Evolutionary conservation across 169 alveolate species (phyloP).

Genomic region (Amoebophrya sp.): DNA sequence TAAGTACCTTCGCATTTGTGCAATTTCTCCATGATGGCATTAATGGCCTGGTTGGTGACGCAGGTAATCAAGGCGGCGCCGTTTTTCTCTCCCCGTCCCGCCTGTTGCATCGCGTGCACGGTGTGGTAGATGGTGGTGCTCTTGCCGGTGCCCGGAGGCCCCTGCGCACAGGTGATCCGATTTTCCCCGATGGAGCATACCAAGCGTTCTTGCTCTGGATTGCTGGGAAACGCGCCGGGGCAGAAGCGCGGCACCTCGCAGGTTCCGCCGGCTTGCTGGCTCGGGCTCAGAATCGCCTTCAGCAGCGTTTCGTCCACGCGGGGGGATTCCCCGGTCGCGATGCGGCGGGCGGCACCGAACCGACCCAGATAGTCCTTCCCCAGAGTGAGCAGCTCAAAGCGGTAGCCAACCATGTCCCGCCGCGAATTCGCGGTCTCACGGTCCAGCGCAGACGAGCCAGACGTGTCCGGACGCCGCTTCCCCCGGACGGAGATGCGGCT

Average conservation of each 20-base stretch:
- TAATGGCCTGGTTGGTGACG: neutral
- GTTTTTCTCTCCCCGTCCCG: too few relatives aligned
- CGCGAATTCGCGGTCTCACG: neutral
- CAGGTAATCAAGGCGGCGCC: neutral
- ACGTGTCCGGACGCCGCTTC: neutral
- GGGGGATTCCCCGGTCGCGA: neutral
- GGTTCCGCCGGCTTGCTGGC: neutral
- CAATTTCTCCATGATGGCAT: neutral
- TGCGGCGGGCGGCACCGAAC: neutral
- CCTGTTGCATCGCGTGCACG: neutral
- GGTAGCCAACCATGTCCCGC: neutral
- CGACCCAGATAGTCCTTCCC: conserved; percentile 11
- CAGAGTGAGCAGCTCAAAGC: conserved; percentile 9
- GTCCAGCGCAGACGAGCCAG: neutral
- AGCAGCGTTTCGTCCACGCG: neutral
- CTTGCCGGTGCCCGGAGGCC: conserved; percentile 2
- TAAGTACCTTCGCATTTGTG: neutral
- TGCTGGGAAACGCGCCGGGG: neutral
- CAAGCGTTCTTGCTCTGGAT: neutral
- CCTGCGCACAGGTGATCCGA: neutral
- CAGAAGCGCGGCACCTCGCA: neutral
- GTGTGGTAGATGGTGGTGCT: conserved; percentile 16
- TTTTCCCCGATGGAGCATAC: neutral
- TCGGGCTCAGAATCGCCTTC: neutral
- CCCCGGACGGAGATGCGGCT: neutral